Percentiles rank a stretch among this genome's conserved stretches.
Evolutionary conservation across 2,329 filamentous ascomycete species (phyloP).

Genomic region (Onygena corvina): DNA sequence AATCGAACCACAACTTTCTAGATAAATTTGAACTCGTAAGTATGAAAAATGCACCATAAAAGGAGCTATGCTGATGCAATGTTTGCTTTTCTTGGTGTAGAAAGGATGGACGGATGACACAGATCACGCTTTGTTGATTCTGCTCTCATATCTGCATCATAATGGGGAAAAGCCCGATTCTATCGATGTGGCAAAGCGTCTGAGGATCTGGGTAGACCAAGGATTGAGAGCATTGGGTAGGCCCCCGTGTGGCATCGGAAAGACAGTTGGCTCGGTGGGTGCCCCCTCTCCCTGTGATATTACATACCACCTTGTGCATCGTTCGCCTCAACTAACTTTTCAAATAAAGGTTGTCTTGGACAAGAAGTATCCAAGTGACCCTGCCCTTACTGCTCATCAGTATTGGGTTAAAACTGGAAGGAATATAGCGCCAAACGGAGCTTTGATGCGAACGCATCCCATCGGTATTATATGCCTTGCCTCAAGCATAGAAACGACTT

Average conservation of each 20-base stretch:
- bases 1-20: not conserved
- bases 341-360: conserved; percentile 23
- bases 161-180: conserved; percentile 29
- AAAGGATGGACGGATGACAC: conserved; percentile 46
- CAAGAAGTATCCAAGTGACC: conserved; percentile 31
- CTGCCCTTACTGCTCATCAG: conserved; percentile 30
- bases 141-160: conserved; percentile 40
- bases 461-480: conserved; percentile 39
- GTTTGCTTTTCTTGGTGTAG: conserved; percentile 13
- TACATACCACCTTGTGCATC: too few species aligned
- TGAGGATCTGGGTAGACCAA: conserved; percentile 39
- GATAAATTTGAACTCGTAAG: conserved; percentile 26
- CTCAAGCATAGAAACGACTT: conserved; percentile 34
- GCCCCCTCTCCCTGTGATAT: not conserved
- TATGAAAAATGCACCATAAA: not conserved
- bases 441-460: conserved; percentile 43
- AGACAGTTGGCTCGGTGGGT: conserved; percentile 35
- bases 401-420: conserved; percentile 34
- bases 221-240: conserved; percentile 39
- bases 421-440: conserved; percentile 40
- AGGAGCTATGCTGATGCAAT: not conserved
- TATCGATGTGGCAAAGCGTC: conserved; percentile 35
- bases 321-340: not conserved
- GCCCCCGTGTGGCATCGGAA: conserved; percentile 39
- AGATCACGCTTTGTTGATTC: conserved; percentile 41